Percentiles rank a stretch among this genome's conserved stretches.
These are phyloP conservation scores for Drosera spatulata DNA, from an alignment of 179 eudicot species.

Conservation along the genomic window DNA sequence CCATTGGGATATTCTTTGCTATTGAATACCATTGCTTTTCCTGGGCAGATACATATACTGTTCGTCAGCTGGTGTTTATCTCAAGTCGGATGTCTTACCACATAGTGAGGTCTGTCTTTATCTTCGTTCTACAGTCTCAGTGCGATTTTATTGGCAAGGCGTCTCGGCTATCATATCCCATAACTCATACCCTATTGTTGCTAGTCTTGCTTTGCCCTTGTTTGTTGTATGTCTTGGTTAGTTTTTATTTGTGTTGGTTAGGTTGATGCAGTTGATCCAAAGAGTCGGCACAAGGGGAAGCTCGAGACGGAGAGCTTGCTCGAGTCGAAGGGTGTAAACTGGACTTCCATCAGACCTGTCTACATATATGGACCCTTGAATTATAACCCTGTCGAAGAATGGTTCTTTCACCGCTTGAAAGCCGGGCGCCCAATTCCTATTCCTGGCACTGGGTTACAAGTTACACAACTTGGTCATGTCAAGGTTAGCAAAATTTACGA, in stretches of 20 bases:
- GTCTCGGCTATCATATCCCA: no score
- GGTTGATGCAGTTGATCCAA: constrained; percentile 97
- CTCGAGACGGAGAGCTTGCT: constrained; percentile 84
- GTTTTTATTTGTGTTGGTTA: constrained; percentile 8
- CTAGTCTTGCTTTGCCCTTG: no score
- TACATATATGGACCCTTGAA: constrained; percentile 95
- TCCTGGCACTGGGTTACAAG: constrained; percentile 76
- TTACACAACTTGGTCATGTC: constrained; percentile 95
- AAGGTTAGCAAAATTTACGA: constrained; percentile 39
- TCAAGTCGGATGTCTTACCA: constrained; percentile 71
- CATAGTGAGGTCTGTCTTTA: constrained; percentile 68
- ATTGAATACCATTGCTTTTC: not conserved
- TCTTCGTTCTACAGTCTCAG: no score
- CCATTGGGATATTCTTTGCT: not conserved
- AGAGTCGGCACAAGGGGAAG: constrained; percentile 99
- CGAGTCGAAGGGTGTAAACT: constrained; percentile 51
- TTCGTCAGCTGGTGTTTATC: constrained; percentile 95
- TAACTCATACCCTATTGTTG: no score
- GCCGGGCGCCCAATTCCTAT: constrained; percentile 95
- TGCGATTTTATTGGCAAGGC: no score
- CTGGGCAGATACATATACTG: constrained; percentile 82
- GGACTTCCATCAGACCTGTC: constrained; percentile 86
- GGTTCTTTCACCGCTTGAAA: constrained; percentile 96
- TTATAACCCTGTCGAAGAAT: constrained; percentile 97
- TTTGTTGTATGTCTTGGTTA: not conserved